Evolutionary conservation across 352 stramenopile genomes (phyloP), one percentile per base, ranked within the genome.

Genomic region (Phytophthora capsici): DNA sequence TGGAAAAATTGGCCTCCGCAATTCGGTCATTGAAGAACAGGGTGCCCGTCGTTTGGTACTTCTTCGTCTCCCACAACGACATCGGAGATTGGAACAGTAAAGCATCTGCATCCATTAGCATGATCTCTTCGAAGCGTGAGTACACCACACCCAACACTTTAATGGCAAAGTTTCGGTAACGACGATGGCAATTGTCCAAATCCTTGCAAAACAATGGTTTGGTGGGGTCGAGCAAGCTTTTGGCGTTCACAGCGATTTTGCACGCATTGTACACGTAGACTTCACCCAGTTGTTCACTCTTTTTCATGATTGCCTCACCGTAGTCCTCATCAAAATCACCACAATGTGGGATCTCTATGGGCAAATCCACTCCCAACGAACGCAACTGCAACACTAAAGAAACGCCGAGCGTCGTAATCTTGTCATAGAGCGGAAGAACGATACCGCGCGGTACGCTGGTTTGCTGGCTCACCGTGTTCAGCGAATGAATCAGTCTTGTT

Each of bases 101-200:
- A 9, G 76, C 76, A 58, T 94, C 86, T 28, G 84, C 84, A 71
- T 94, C 86, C 23, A 93, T 49, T 20, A 93, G 57, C 86, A 93
- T 90, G 32, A 93, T 57, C 44, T 94, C 77, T 34, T 82, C 57
- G 40, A 94, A 92, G 6, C 62, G 71, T 12, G 86, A 93, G 53
- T 87, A 82, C 6, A 92, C 22, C 2, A 93, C 51, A 13, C 73
- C 63, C 34, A 93, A 45, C 45, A 91, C 53, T 75, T 91, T 91
- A 58, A 93, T 84, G 38, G 71, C 64, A 47, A 90, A 93, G 37
- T 63, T 74, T 4, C 84, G 77, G 63, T 80, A 91, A 9, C 57
- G 65, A 52, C 64, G 58, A 25, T 84, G 71, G 52, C 84, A 93
- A 20, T 73, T 43, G 7, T 66, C 44, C 4, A 81, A 28, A 36